Percentiles rank a stretch among this genome's conserved stretches.
Evolutionary conservation across 2,329 filamentous ascomycete genomes (phyloP).

Genomic region (Cordyceps cicadae): DNA sequence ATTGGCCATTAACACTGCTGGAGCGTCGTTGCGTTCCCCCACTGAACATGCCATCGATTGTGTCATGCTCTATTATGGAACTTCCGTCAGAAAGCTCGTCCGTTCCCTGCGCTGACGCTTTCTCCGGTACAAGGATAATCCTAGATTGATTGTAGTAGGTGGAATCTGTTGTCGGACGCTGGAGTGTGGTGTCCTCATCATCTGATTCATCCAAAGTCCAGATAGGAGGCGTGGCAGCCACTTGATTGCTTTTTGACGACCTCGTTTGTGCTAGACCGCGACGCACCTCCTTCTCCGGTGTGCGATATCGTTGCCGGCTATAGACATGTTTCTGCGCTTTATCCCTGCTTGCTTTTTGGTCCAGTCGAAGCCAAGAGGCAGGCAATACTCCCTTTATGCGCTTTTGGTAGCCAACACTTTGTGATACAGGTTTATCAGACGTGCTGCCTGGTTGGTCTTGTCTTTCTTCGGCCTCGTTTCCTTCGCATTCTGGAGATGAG

Average conservation of each 20-base stretch:
- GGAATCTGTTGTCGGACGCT: conserved; percentile 17
- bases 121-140: conserved; percentile 16
- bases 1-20: neutral
- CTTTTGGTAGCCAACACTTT: conserved; percentile 32
- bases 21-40: conserved; percentile 32
- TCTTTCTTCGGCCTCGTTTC: neutral
- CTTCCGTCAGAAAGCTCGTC: conserved; percentile 20
- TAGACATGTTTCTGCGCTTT: conserved; percentile 23
- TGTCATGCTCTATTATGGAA: conserved; percentile 41
- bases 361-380: conserved; percentile 58
- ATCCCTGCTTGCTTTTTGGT: conserved; percentile 35
- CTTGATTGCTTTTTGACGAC: conserved; percentile 14
- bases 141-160: conserved; percentile 21
- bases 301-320: conserved; percentile 23
- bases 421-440: conserved; percentile 29
- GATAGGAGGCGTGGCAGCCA: conserved; percentile 21
- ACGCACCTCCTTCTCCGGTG: conserved; percentile 32
- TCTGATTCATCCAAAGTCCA: conserved; percentile 42
- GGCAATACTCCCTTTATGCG: conserved; percentile 54
- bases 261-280: conserved; percentile 43
- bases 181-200: conserved; percentile 24
- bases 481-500: neutral
- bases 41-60: conserved; percentile 43
- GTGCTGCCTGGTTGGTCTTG: conserved; percentile 12
- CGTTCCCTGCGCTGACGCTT: conserved; percentile 4